phyloP scores from a whole-genome alignment of 1,284 basidiomycete species.

The Cryptococcus neoformans region DNA sequence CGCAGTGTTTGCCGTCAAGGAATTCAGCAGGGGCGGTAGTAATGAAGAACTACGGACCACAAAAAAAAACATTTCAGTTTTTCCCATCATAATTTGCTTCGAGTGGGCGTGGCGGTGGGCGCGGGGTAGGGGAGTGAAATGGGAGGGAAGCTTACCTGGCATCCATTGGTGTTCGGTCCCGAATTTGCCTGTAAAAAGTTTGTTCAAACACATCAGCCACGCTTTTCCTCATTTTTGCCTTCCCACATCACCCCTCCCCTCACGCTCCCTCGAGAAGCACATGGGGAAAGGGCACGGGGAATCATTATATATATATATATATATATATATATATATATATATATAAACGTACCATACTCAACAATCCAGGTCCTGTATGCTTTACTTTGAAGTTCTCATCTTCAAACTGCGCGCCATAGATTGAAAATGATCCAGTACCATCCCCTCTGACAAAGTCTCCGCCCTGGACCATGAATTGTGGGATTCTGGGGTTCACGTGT shows the following conservation, averaged over 20 bases:
- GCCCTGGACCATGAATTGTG: constrained; percentile 53
- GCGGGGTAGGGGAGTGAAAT: too few species aligned
- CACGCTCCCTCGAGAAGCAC: too few species aligned
- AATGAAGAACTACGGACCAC: constrained; percentile 79
- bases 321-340: too few species aligned
- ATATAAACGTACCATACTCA: constrained; percentile 61
- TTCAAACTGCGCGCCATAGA: constrained; percentile 92
- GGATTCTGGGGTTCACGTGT: constrained; percentile 24
- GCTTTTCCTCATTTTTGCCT: neutral
- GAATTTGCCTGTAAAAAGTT: constrained; percentile 70
- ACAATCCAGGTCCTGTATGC: constrained; percentile 75
- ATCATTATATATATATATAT: too few species aligned
- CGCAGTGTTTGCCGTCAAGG: constrained; percentile 89
- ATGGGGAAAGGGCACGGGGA: too few species aligned
- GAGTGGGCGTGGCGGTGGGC: too few species aligned
- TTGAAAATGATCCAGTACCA: constrained; percentile 90
- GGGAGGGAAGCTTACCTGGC: constrained; percentile 64
- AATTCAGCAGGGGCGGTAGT: constrained; percentile 93
- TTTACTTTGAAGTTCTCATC: constrained; percentile 95
- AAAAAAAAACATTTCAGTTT: neutral
- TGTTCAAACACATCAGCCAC: neutral
- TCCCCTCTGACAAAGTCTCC: constrained; percentile 85
- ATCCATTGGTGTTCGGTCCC: constrained; percentile 87
- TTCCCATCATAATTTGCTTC: neutral
- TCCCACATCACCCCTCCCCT: neutral